Conservation (phyloP, 306 rosid genomes). For the Elaeagnus macrophylla region DNA sequence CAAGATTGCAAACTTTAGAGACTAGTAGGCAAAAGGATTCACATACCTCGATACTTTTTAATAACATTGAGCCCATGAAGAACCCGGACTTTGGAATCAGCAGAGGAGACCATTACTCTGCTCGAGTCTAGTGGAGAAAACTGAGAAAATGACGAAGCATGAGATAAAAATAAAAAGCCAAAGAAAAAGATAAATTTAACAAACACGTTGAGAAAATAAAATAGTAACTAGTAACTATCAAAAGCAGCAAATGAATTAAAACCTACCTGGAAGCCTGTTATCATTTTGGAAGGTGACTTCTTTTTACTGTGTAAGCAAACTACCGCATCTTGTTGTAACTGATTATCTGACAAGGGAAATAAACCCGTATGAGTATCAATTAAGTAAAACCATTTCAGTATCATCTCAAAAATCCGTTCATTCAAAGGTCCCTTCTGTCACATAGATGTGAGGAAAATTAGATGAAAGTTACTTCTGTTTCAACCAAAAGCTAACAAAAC, state of each 20-base stretch:
- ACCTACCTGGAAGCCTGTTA: slow-evolving; percentile 78
- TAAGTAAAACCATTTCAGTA: background rate
- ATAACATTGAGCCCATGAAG: slow-evolving; percentile 65
- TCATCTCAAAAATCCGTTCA: background rate
- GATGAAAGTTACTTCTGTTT: background rate
- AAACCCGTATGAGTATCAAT: background rate
- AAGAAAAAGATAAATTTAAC: background rate
- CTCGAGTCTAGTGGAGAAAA: slow-evolving; percentile 61
- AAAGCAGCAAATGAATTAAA: slow-evolving; percentile 13
- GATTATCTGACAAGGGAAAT: slow-evolving; percentile 47
- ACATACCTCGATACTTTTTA: slow-evolving; percentile 71
- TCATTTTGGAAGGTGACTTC: slow-evolving; percentile 71
- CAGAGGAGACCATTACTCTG: slow-evolving; percentile 77
- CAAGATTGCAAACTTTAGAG: background rate
- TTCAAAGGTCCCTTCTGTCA: background rate
- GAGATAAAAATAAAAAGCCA: background rate
- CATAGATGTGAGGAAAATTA: background rate
- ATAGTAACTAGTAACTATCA: slow-evolving; percentile 4
- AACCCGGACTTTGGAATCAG: slow-evolving; percentile 80
- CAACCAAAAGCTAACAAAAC: background rate
- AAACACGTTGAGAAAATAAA: slow-evolving; percentile 1
- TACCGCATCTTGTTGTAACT: slow-evolving; percentile 52
- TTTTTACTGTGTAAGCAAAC: slow-evolving; percentile 55
- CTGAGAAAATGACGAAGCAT: slow-evolving; percentile 32
- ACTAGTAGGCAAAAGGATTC: background rate